Evolutionary conservation across 208 protist genomes (phyloP), one percentile per base, ranked within the genome.

Genomic region (Phytomonas serpens): DNA sequence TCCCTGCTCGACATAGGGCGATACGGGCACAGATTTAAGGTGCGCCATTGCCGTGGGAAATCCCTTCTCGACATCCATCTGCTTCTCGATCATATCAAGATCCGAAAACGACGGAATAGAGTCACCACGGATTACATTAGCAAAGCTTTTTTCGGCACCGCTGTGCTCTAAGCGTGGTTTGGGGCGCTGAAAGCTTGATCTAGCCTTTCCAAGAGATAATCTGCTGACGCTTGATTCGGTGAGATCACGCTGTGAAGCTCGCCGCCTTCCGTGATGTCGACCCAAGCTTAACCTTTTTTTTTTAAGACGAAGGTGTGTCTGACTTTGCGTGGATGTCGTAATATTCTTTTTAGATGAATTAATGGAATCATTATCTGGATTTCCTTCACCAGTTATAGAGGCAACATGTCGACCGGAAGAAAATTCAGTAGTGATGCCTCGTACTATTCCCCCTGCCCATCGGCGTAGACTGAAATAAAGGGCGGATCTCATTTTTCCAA

Each of bases 11-110:
- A 72, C 81, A 38, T 84, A 65, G 0, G 62, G 23, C 14, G 68
- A 79, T 14, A 16, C 42, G 4, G 81, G 68, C 6, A 77, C 31
- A 3, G 76, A 74, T 64, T 86, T 90, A 14, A 95, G 75, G 69
- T 93, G 88, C 9, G 81, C 71, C 57, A 95, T 83, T 6, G 87
- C 88, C 4, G 33, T 69, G 0, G 87, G 86, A 64, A 95, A 95
- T 71, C 83, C 79, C 37, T 68, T 68, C 76, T 95, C 88, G 38
- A 95, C 86, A 63, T 95, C 86, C 30, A 85, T 66, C 14, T 67
- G 30, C 33, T 74, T 74, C 64, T 85, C 82, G 7, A 69, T 70
- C 30, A 77, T 74, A 34, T 73, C 71, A 27, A 81, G 68, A 69
- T 95, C 90, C 11, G 90, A 77, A 4, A 82, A 89, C 13, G 62